Evolutionary conservation across 805 yeast species (phyloP).

Genomic region (Monosporozyma unispora): DNA sequence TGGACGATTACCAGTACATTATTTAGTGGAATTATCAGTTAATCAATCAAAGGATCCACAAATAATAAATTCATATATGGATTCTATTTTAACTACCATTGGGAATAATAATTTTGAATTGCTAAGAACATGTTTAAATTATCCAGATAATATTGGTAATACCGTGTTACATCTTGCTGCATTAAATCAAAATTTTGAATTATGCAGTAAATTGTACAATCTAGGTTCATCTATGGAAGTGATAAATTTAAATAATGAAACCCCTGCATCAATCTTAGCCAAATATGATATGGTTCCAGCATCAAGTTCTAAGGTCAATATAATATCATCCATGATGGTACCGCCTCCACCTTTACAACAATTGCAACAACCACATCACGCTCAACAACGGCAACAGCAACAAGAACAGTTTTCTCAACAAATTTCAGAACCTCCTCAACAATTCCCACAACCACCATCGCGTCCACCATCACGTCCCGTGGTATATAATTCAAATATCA

Average conservation of each 20-base stretch:
- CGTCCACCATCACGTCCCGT: not conserved
- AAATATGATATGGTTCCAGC: conserved; percentile 24
- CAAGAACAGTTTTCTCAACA: not conserved
- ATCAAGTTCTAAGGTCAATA: conserved; percentile 2
- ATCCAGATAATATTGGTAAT: conserved; percentile 74
- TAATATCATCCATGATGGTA: not conserved
- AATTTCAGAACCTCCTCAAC: not conserved
- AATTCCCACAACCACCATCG: conserved; percentile 2
- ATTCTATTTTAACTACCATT: conserved; percentile 38
- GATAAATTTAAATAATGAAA: conserved; percentile 23
- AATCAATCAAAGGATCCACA: conserved; percentile 39
- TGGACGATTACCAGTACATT: conserved; percentile 68
- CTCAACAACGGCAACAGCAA: conserved; percentile 3
- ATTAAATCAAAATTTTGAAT: conserved; percentile 25
- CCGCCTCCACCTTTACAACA: conserved; percentile 1
- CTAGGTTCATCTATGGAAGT: conserved; percentile 28
- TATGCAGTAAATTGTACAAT: conserved; percentile 26
- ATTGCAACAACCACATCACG: conserved; percentile 1
- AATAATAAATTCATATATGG: conserved; percentile 48
- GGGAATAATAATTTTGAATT: conserved; percentile 33
- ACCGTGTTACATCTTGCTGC: conserved; percentile 77
- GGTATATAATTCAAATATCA: not conserved
- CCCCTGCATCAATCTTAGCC: conserved; percentile 24
- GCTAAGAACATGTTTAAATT: conserved; percentile 55
- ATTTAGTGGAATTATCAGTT: conserved; percentile 47